Evolutionary conservation across 2,329 filamentous ascomycete genomes (phyloP).

Genomic region (Huntiella decipiens): DNA sequence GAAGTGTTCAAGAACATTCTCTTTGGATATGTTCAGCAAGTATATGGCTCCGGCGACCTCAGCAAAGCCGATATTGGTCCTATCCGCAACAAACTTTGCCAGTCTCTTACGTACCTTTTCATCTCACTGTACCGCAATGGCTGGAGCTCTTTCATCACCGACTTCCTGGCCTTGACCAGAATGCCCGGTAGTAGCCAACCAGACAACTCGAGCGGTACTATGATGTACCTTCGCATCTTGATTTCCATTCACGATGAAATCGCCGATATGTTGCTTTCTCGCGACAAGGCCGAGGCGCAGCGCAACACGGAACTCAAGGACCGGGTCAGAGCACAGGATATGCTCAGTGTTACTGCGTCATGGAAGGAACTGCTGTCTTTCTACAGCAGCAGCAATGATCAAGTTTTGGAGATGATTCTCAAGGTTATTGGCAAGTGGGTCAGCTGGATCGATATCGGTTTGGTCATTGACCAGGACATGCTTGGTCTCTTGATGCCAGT

Average conservation of each 20-base stretch:
- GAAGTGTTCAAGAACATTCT: slow-evolving; percentile 62
- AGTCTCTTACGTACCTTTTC: slow-evolving; percentile 89
- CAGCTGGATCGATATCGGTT: slow-evolving; percentile 92
- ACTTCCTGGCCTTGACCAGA: slow-evolving; percentile 61
- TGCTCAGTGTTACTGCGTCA: slow-evolving; percentile 67
- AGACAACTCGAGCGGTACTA: slow-evolving; percentile 56
- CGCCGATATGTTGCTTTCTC: slow-evolving; percentile 71
- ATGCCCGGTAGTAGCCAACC: slow-evolving; percentile 36
- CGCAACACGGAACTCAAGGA: slow-evolving; percentile 85
- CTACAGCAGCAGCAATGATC: slow-evolving; percentile 52
- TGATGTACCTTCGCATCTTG: slow-evolving; percentile 77
- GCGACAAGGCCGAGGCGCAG: slow-evolving; percentile 61
- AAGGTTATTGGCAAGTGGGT: slow-evolving; percentile 94
- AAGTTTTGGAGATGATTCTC: slow-evolving; percentile 69
- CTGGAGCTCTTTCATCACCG: slow-evolving; percentile 82
- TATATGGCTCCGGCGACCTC: slow-evolving; percentile 44
- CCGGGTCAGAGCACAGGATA: slow-evolving; percentile 66
- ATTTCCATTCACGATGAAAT: slow-evolving; percentile 93
- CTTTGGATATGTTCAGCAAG: slow-evolving; percentile 59
- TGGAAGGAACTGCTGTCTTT: slow-evolving; percentile 80
- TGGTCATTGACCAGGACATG: slow-evolving; percentile 81
- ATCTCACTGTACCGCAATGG: slow-evolving; percentile 66
- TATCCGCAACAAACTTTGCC: slow-evolving; percentile 92
- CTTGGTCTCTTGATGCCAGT: slow-evolving; percentile 70
- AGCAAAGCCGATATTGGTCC: slow-evolving; percentile 47